phyloP scores from a whole-genome alignment of 139 green algal species.

The Chlorella sp. region DNA sequence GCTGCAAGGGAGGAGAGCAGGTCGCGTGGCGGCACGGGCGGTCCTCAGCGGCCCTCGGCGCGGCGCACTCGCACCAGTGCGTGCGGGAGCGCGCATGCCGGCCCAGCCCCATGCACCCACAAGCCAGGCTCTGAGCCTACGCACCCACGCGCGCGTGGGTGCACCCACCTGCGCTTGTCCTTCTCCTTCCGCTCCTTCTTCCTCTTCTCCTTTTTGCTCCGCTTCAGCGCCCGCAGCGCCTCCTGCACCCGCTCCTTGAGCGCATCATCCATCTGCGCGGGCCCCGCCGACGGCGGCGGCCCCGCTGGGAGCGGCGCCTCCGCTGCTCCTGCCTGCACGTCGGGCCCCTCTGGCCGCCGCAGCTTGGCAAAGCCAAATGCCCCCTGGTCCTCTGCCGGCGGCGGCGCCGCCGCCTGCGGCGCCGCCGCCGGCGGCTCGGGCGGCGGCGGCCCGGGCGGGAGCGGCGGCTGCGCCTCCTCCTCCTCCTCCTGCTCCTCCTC shows the following conservation, averaged over 20 bases:
- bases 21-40: not conserved
- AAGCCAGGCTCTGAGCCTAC: not conserved
- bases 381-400: not conserved
- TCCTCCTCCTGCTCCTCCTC: slow-evolving; percentile 59
- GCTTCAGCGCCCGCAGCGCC: slow-evolving; percentile 23
- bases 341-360: not conserved
- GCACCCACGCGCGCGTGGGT: not conserved
- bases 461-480: slow-evolving; percentile 8
- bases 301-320: not conserved
- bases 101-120: not conserved
- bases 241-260: slow-evolving; percentile 25
- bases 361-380: slow-evolving; percentile 30
- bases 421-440: not conserved
- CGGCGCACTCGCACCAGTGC: not conserved
- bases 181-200: slow-evolving; percentile 24
- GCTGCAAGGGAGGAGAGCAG: not conserved
- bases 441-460: not conserved
- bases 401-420: not conserved
- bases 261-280: not conserved
- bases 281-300: not conserved
- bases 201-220: slow-evolving; percentile 31
- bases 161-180: slow-evolving; percentile 17
- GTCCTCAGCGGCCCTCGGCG: not conserved
- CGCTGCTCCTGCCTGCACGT: not conserved
- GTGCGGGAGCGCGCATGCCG: not conserved